Evolutionary conservation across 2,329 filamentous ascomycete genomes (phyloP), one percentile per base, ranked within the genome.

Genomic region (Blumeria hordei): DNA sequence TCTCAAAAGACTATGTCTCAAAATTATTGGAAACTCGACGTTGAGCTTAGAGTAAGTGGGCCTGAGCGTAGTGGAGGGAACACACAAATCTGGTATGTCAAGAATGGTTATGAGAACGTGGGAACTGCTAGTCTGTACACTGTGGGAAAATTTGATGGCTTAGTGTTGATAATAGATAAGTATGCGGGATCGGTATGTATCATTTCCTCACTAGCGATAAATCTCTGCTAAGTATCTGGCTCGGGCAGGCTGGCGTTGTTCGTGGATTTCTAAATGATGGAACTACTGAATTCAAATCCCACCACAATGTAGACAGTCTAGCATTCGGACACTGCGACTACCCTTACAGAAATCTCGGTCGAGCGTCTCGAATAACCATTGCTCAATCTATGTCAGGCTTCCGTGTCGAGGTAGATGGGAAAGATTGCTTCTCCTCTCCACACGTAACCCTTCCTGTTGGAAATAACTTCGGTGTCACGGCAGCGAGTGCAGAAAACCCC

Each of bases 201-300:
- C 45, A 12, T 10, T 36, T 21, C 39, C 14, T 37, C 10, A 28
- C 21, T 28, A 28, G 21, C 21, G 4, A 28, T 2, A 28, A 28
- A 28, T 28, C 21, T 28, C 21, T 28, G 4, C 21, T 28, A 28
- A 28, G 32, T 47, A 44, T 39, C 58, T 62, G 57, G 60, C 37
- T 28, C 21, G 5, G 7, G 16, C 55, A 73, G 70, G 80, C 80
- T 54, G 92, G 92, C 60, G 88, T 83, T 69, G 74, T 98, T 59
- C 78, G 92, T 57, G 92, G 85, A 16, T 98, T 96, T 71, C 71
- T 98, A 60, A 98, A 96, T 69, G 92, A 96, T 67, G 90, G 88
- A 52, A 77, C 72, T 39, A 80, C 76, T 60, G 85, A 94, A 67
- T 95, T 82, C 72, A 81, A 80, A 64, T 73, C 74, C 56, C 83